Conservation (phyloP, 805 yeast species). For the Yarrowia sp. region DNA sequence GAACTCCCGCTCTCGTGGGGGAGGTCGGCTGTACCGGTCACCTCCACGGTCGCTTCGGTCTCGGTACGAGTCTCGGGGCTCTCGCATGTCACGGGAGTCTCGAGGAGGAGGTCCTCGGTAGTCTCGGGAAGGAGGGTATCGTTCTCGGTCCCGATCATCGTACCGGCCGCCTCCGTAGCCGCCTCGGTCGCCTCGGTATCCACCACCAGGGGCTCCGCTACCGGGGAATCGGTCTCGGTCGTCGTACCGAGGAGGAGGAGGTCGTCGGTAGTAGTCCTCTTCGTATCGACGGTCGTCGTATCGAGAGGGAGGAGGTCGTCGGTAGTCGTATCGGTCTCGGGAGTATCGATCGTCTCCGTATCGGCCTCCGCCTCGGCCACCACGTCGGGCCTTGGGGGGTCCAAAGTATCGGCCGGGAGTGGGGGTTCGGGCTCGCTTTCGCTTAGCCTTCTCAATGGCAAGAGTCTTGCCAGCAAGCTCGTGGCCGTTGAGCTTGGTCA, state of each 20-base stretch:
- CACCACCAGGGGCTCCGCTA: slow-evolving; percentile 38
- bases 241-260: slow-evolving; percentile 43
- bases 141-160: slow-evolving; percentile 42
- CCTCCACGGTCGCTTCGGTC: slow-evolving; percentile 31
- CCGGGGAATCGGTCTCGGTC: slow-evolving; percentile 41
- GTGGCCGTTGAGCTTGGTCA: slow-evolving; percentile 55
- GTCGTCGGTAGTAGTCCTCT: slow-evolving; percentile 45
- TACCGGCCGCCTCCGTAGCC: slow-evolving; percentile 40
- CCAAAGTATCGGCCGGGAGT: slow-evolving; percentile 52
- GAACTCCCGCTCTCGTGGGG: slow-evolving; percentile 37
- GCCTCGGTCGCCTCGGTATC: slow-evolving; percentile 38
- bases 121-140: slow-evolving; percentile 41
- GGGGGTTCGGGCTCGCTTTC: slow-evolving; percentile 51
- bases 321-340: slow-evolving; percentile 43
- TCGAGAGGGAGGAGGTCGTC: slow-evolving; percentile 42
- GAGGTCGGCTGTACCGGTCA: slow-evolving; percentile 36
- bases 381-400: slow-evolving; percentile 46
- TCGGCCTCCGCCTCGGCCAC: slow-evolving; percentile 43
- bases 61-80: slow-evolving; percentile 40
- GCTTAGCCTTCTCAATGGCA: slow-evolving; percentile 56
- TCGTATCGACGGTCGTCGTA: slow-evolving; percentile 43
- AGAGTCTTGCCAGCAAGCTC: slow-evolving; percentile 54
- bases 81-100: slow-evolving; percentile 39
- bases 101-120: slow-evolving; percentile 40
- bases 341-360: slow-evolving; percentile 40